Percentiles rank a stretch among this genome's conserved stretches.
These are phyloP conservation scores for Brasenia schreberi DNA, from an alignment of 164 flowering plant species.

Conservation along the genomic window DNA sequence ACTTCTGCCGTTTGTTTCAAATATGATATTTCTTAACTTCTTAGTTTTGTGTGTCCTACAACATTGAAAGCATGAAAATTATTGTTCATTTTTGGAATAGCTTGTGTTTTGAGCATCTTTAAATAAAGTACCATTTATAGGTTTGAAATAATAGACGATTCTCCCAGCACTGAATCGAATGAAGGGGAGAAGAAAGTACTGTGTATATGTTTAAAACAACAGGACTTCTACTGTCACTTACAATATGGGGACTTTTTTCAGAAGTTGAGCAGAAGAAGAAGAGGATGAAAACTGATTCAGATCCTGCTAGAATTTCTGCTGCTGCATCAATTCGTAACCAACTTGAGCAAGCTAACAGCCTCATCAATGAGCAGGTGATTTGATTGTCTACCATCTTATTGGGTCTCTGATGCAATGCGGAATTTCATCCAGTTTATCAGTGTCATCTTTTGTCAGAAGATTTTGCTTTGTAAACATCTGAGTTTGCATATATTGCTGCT, in stretches of 20 bases:
- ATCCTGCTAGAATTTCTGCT: constrained; percentile 52
- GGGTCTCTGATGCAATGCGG: background rate
- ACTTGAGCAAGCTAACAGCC: constrained; percentile 56
- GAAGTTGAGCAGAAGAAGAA: constrained; percentile 68
- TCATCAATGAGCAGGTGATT: constrained; percentile 90
- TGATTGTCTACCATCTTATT: background rate
- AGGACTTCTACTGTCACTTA: background rate
- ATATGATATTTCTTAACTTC: background rate
- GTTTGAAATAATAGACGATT: background rate
- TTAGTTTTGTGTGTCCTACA: background rate
- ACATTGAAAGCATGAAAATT: too few species aligned
- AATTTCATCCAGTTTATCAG: too few species aligned
- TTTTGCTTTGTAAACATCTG: background rate
- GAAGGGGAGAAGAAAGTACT: background rate
- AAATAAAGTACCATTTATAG: too few species aligned
- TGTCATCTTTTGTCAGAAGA: background rate
- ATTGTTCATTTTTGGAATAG: too few species aligned
- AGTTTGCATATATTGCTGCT: background rate
- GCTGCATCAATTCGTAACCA: constrained; percentile 45
- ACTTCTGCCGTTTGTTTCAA: background rate
- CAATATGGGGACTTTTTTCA: background rate
- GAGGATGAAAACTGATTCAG: constrained; percentile 73
- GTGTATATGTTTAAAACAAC: background rate
- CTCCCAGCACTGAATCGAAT: background rate
- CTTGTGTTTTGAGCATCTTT: too few species aligned